These are phyloP conservation scores for Candida boleticola DNA, from an alignment of 805 yeast species.

Conservation along the genomic window DNA sequence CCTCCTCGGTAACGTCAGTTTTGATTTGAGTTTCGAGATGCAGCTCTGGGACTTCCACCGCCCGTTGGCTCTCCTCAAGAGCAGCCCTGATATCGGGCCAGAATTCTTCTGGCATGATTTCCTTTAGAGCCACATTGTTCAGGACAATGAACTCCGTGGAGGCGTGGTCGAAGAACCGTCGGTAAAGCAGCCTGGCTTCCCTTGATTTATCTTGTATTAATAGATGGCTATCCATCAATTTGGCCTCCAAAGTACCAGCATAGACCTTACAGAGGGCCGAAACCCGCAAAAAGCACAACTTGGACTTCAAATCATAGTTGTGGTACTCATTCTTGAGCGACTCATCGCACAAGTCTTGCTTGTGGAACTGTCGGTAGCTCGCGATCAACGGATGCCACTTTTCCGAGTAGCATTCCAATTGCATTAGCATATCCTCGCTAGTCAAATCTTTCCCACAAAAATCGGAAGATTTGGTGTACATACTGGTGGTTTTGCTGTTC, in stretches of 20 bases:
- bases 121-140: constrained; percentile 1
- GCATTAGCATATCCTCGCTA: constrained; percentile 11
- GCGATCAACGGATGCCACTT: constrained; percentile 5
- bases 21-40: not conserved
- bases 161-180: not conserved
- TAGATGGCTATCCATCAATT: constrained; percentile 6
- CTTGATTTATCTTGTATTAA: not conserved
- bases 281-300: constrained; percentile 9
- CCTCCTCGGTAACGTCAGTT: not conserved
- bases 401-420: constrained; percentile 13
- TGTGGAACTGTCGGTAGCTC: constrained; percentile 6
- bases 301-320: constrained; percentile 3
- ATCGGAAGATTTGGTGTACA: not conserved
- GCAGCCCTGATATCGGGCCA: not conserved
- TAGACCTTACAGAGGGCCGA: constrained; percentile 10
- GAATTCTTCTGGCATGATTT: not conserved
- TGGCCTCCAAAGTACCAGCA: constrained; percentile 12
- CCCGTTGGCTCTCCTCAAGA: not conserved
- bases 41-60: not conserved
- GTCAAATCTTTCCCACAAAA: not conserved
- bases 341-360: constrained; percentile 4
- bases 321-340: constrained; percentile 4
- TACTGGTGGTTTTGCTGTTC: constrained; percentile 3
- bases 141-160: not conserved
- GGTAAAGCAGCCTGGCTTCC: constrained; percentile 1